Base-by-base conservation (phyloP, 345 rosid genomes). In the Populus pruinosa region DNA sequence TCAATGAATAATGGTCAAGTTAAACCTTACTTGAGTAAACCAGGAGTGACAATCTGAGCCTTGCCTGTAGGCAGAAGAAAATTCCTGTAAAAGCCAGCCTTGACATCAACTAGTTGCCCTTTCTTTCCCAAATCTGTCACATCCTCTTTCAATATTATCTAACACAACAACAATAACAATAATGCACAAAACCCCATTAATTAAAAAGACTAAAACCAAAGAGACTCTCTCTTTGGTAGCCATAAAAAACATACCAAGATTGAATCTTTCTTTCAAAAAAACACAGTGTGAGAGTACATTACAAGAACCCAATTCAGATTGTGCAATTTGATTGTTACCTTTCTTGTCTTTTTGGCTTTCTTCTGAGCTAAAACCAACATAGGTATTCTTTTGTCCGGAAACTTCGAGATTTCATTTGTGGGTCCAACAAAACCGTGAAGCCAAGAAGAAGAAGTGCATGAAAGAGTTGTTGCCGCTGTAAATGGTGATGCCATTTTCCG, bases 61-160 rank as follows among this genome's bases (percentile, higher is more conserved):
- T 87, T 93, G 76, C 97, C 98, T 77, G 81, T 84, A 1, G 99
- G 96, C 70, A 83, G 82, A 53, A 96, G 93, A 84, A 59, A 96
- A 87, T 93, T 96, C 87, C 98, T 90, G 83, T 87, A 92, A 81
- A 62, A 95, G 4, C 99, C 99, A n/a, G 94, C 92, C 81, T 84
- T 93, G 78, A 95, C 99, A 77, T 93, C 91, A 49, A 92, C 67
- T 39, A 95, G 84, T 75, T 93, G 87, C 70, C 98, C 97, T 80
- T 87, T 89, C 83, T 90, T 91, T 20, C 97, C 99, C 88, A 92
- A 85, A 50, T 85, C 59, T 3, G 76, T 70, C 81, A 90, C 92
- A 78, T 95, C 97, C 83, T 93, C 97, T 85, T 92, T 93, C 97
- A 95, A 83, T 67, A 95, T 87, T 68, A 95, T 89, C 98, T 96